Evolutionary conservation across 169 alveolate species (phyloP), one percentile per base, ranked within the genome.

Genomic region (Plasmodium gallinaceum): DNA sequence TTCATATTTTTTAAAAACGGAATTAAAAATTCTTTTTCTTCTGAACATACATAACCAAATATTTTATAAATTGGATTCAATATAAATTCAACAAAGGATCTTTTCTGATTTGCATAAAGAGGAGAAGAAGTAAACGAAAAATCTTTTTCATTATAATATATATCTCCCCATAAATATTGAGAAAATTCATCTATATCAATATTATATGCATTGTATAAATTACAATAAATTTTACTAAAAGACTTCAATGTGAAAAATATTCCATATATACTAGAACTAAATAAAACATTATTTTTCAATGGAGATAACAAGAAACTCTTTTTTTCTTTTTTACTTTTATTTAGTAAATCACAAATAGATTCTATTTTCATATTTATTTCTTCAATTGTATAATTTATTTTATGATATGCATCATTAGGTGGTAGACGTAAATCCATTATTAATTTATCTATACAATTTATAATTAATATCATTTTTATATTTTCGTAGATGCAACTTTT

Each of bases 401-500:
- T 99, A 74, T 96, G 97, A 92, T 98, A 98, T n/a, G 99, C 99
- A 93, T 99, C 99, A 58, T 96, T 93, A n/a, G 99, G 99, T 22
- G 99, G 99, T 26, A 99, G 74, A 80, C 98, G 96, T 39, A 98
- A 92, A 95, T 99, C 99, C 73, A 99, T 88, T 9, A 98, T 96
- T 72, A 99, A 95, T 74, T 99, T 96, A 86, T 99, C 99, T 18
- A 99, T 74, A 83, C 99, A 98, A 91, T 98, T 98, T 58, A 99
- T 58, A 20, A 98, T 95, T 65, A 98, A 88, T 18, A 97, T 91
- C 42, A 95, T 83, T 39, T 76, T 74, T 22, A 74, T 74, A 54
- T 92, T 93, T 57, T 95, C 98, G 57, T 96, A 94, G 14, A 97
- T 52, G 37, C 97, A 97, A 39, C 89, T 90, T 85, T 93, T 92